Percentiles rank a stretch among this genome's conserved stretches.
phyloP scores from a whole-genome alignment of 2,329 filamentous ascomycete species.

The Aspergillus latus region DNA sequence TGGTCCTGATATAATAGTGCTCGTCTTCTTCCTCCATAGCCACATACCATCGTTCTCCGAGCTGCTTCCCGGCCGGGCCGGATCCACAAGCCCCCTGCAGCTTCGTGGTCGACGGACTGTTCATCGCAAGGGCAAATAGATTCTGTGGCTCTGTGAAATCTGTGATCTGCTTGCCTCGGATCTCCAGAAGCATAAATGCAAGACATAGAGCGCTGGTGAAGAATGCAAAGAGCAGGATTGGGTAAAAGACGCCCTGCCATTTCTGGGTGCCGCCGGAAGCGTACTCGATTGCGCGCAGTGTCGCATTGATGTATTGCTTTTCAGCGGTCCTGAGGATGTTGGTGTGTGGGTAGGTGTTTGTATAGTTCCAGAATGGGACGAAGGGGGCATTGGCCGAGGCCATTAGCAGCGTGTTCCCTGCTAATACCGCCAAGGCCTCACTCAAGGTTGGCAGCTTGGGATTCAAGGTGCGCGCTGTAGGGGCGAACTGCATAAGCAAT shows the following conservation, averaged over 20 bases:
- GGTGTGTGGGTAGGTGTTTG: slow-evolving; percentile 33
- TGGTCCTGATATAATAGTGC: slow-evolving; percentile 53
- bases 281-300: slow-evolving; percentile 66
- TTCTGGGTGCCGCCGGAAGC: slow-evolving; percentile 61
- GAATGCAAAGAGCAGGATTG: slow-evolving; percentile 66
- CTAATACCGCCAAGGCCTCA: slow-evolving; percentile 71
- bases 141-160: slow-evolving; percentile 79
- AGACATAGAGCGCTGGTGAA: slow-evolving; percentile 66
- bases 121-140: slow-evolving; percentile 69
- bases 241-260: slow-evolving; percentile 68
- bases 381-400: slow-evolving; percentile 62
- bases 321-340: slow-evolving; percentile 47
- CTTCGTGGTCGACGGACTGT: slow-evolving; percentile 55
- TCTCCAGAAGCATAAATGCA: slow-evolving; percentile 59
- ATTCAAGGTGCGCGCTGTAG: slow-evolving; percentile 44
- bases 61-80: slow-evolving; percentile 54
- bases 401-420: slow-evolving; percentile 65
- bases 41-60: slow-evolving; percentile 48
- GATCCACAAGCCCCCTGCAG: slow-evolving; percentile 58
- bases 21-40: slow-evolving; percentile 49
- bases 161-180: slow-evolving; percentile 62
- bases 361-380: slow-evolving; percentile 56
- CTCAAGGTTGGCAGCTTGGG: slow-evolving; percentile 64
- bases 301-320: slow-evolving; percentile 63
- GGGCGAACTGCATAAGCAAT: slow-evolving; percentile 58